Base-by-base conservation (phyloP, 169 alveolate species). In the Babesia ovis region DNA sequence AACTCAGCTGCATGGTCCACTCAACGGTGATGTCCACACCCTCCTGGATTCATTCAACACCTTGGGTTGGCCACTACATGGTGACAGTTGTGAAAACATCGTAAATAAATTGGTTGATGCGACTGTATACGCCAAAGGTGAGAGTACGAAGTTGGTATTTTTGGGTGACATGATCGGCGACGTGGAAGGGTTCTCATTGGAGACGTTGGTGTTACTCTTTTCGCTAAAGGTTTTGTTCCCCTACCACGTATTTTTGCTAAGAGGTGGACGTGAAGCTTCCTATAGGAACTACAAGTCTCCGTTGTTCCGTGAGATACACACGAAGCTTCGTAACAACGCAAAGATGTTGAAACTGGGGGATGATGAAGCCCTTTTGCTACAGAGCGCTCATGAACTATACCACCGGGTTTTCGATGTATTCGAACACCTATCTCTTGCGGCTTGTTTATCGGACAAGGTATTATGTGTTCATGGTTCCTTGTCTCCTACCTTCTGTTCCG, bases 371-470 rank as follows among this genome's bases (percentile, higher is more conserved):
- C 59, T 81, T 29, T 18, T 81, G 31, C 48, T 70, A 31, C 89
- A 81, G 55, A 55, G 95, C 55, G 94, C 97, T 1, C 96, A 95
- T 45, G 96, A 97, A 23, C 90, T 96, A 41, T 96, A 95, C 88
- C 92, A 94, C 35, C 87, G 96, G 76, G 93, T 97, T 6, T 94
- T 94, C 80, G 95, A 95, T 45, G 93, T 94, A 22, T 94, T 97
- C 79, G 99, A 97, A 62, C 91, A 92, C 87, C 82, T 97, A 39
- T 97, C 99, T 16, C 84, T 95, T 14, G 97, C 97, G n/a, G 98
- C 98, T 0, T 75, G 92, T n/a, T 85, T 97, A 42, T 97, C 95
- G 56, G 96, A 95, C 53, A 84, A 87, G 67, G 92, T 96, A 23
- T 86, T 96, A 9, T 96, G 98, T 71, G 80, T 96, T 1, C 98